Base-by-base conservation (phyloP, 371 early-diverging fungal genomes). In the Zychaea mexicana region DNA sequence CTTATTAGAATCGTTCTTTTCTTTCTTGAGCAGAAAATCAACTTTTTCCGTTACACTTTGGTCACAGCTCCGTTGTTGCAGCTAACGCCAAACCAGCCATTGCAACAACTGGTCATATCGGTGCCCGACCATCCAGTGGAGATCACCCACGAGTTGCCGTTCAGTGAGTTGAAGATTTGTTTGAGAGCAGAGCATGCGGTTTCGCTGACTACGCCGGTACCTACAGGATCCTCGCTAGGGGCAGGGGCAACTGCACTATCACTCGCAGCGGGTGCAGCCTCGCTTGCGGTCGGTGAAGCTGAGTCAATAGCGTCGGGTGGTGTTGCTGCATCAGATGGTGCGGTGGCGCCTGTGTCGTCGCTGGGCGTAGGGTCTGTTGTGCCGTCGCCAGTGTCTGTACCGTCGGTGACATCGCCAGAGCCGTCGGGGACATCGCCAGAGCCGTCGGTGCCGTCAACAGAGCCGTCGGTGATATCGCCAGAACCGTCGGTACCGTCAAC, bases 41-140 rank as follows among this genome's bases (percentile, higher is more conserved):
- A 22, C 24, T 27, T 28, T 57, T 32, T 42, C 7, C n/a, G 65
- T 76, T 72, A 82, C 82, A 82, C 42, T 54, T 72, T 72, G 10
- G 68, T 59, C 13, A 82, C 66, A 57, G 68, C 67, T 36, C 76
- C 78, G 52, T 70, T 59, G n/a, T 62, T 74, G 57, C 82, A 82
- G 27, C 61, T 55, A 38, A 82, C 79, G 38, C 70, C 72, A 36
- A 63, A 68, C 79, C 82, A 82, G 17, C 63, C 67, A 30, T 28
- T 57, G 42, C 82, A 79, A 47, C 82, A 82, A 13, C 67, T 67
- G n/a, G 70, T 71, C 77, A 76, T 76, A 53, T 82, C 67, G 2
- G 45, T 57, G 13, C 69, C 73, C 22, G 70, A 63, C 82, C 79
- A 82, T n/a, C 79, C 78, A 2, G 71, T 73, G 17, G 57, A 61